phyloP scores from a whole-genome alignment of 805 yeast species.

The Wickerhamomyces canadensis region DNA sequence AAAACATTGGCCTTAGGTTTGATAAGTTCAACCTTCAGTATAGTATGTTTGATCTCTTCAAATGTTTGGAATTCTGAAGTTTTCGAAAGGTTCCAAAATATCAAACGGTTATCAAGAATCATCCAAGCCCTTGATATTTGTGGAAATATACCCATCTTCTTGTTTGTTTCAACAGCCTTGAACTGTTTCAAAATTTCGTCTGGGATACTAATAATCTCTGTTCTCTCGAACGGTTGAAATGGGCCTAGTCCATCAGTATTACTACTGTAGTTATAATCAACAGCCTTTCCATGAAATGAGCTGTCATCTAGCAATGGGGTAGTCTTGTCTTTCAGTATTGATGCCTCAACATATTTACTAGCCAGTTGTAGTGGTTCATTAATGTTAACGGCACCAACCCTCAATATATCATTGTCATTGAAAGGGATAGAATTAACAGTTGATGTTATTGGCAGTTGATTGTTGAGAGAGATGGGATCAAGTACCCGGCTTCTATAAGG shows the following conservation, averaged over 20 bases:
- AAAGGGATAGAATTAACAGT: constrained; percentile 10
- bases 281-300: constrained; percentile 46
- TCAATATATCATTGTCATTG: constrained; percentile 26
- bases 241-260: constrained; percentile 37
- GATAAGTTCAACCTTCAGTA: constrained; percentile 70
- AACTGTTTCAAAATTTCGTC: constrained; percentile 73
- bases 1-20: constrained; percentile 79
- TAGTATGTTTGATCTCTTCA: constrained; percentile 76
- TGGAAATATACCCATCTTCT: constrained; percentile 79
- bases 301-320: constrained; percentile 49
- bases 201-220: constrained; percentile 66
- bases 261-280: constrained; percentile 62
- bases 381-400: constrained; percentile 26
- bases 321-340: constrained; percentile 53
- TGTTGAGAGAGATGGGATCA: constrained; percentile 5
- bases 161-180: constrained; percentile 56
- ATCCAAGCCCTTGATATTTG: constrained; percentile 84
- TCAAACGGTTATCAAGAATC: constrained; percentile 70
- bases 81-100: constrained; percentile 74
- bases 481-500: constrained; percentile 20
- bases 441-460: constrained; percentile 7
- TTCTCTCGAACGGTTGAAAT: constrained; percentile 73
- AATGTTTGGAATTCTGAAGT: constrained; percentile 69
- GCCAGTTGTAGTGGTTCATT: constrained; percentile 47
- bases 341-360: constrained; percentile 53